These are phyloP conservation scores for Austroboletus eburneus DNA, from an alignment of 768 basidiomycete genomes.

Conservation along the genomic window DNA sequence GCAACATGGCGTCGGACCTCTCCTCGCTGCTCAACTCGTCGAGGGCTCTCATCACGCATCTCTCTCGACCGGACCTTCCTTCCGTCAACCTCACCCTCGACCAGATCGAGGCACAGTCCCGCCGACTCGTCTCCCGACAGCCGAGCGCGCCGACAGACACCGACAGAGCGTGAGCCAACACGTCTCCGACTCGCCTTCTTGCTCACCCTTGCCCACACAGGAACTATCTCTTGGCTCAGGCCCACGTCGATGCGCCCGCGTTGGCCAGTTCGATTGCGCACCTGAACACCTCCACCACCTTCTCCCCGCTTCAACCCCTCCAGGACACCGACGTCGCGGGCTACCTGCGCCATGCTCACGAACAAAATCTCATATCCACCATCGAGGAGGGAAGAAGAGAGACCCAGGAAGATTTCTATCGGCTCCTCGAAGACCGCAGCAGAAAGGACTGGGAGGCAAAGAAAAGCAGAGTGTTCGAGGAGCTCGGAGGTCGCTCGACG, in stretches of 20 bases:
- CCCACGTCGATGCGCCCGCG: slow-evolving; percentile 89
- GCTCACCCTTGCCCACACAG: slow-evolving; percentile 34
- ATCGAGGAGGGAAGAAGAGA: slow-evolving; percentile 87
- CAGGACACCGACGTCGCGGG: slow-evolving; percentile 92
- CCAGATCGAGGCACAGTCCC: slow-evolving; percentile 91
- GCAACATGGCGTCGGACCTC: slow-evolving; percentile 44
- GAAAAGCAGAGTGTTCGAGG: slow-evolving; percentile 87
- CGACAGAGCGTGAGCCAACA: slow-evolving; percentile 69
- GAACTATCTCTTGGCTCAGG: slow-evolving; percentile 90
- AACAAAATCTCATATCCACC: slow-evolving; percentile 90
- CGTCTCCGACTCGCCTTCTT: slow-evolving; percentile 6
- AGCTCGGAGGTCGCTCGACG: slow-evolving; percentile 67
- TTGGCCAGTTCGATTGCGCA: slow-evolving; percentile 80
- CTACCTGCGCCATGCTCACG: slow-evolving; percentile 92
- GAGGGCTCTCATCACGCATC: slow-evolving; percentile 69
- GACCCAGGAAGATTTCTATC: slow-evolving; percentile 83
- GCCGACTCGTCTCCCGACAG: slow-evolving; percentile 74
- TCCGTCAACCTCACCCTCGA: slow-evolving; percentile 87
- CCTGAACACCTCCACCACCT: slow-evolving; percentile 76
- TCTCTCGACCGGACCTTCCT: slow-evolving; percentile 78
- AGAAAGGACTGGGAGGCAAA: slow-evolving; percentile 85
- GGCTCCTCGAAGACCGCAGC: slow-evolving; percentile 68
- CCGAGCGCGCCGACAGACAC: slow-evolving; percentile 58
- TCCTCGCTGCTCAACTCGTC: slow-evolving; percentile 70
- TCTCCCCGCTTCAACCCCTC: slow-evolving; percentile 86